Percentiles rank a stretch among this genome's conserved stretches.
phyloP scores from a whole-genome alignment of 176 grass and related monocot genomes.

The Hordeum marinum region DNA sequence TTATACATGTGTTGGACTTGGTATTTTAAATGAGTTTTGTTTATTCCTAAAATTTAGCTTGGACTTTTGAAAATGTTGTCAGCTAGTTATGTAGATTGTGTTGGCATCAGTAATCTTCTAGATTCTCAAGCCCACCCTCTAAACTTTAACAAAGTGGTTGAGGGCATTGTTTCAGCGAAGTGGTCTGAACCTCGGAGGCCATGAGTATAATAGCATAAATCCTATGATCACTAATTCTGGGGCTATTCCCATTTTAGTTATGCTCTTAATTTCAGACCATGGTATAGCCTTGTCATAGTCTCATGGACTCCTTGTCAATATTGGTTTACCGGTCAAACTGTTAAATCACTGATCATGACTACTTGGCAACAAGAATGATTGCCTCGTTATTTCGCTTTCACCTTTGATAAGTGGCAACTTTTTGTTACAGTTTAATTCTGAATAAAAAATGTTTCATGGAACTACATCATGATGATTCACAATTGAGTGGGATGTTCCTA shows the following conservation, averaged over 20 bases:
- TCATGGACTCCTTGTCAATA: neutral
- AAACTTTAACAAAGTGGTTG: neutral
- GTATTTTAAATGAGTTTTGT: neutral
- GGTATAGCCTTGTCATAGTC: neutral
- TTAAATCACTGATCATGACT: neutral
- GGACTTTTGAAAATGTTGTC: neutral
- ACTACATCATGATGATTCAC: neutral
- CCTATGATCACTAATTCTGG: neutral
- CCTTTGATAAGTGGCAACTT: neutral
- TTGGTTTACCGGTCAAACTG: conserved; percentile 12
- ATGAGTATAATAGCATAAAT: neutral
- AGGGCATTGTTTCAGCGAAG: neutral
- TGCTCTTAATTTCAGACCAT: neutral
- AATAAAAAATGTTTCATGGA: neutral
- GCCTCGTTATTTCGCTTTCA: neutral
- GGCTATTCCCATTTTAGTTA: neutral
- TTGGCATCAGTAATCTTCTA: neutral
- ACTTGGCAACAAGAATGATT: conserved; percentile 10
- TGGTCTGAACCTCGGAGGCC: too few species aligned
- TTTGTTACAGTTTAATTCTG: neutral
- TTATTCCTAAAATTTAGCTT: neutral
- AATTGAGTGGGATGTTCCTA: neutral
- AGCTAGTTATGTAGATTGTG: neutral
- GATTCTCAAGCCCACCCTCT: neutral
- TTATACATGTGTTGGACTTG: neutral